phyloP scores from a whole-genome alignment of 805 yeast genomes.

The Gaillardinia entomophila region DNA sequence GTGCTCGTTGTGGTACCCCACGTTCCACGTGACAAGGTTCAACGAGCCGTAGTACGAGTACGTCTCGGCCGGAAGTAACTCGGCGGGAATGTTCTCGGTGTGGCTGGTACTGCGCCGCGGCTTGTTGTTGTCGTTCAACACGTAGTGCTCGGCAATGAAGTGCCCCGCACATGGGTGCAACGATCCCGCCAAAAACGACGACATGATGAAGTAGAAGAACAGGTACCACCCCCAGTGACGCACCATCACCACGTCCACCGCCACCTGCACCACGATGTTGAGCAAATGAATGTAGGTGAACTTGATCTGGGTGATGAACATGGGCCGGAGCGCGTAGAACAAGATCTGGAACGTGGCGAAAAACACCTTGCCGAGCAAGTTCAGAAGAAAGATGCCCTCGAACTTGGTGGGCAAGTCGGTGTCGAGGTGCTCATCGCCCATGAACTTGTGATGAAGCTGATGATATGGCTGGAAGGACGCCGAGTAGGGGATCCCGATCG shows the following conservation, averaged over 20 bases:
- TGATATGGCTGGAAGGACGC: conserved; percentile 90
- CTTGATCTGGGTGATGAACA: conserved; percentile 71
- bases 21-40: conserved; percentile 81
- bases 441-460: conserved; percentile 82
- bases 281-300: conserved; percentile 71
- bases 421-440: conserved; percentile 79
- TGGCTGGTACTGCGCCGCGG: conserved; percentile 19
- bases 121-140: conserved; percentile 51
- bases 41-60: conserved; percentile 82
- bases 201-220: conserved; percentile 59
- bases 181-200: conserved; percentile 85
- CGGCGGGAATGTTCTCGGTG: conserved; percentile 17
- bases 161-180: conserved; percentile 94
- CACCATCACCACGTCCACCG: conserved; percentile 55
- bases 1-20: conserved; percentile 91
- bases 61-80: conserved; percentile 62
- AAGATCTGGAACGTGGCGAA: conserved; percentile 86
- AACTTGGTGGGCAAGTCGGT: conserved; percentile 81
- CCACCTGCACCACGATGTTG: conserved; percentile 57
- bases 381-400: conserved; percentile 71
- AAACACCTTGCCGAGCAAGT: conserved; percentile 80
- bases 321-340: conserved; percentile 86
- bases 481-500: conserved; percentile 85
- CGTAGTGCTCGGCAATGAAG: conserved; percentile 91
- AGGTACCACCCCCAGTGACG: conserved; percentile 59